These are phyloP conservation scores for Fusarium aywerte DNA, from an alignment of 2,329 filamentous ascomycete species.

Conservation along the genomic window DNA sequence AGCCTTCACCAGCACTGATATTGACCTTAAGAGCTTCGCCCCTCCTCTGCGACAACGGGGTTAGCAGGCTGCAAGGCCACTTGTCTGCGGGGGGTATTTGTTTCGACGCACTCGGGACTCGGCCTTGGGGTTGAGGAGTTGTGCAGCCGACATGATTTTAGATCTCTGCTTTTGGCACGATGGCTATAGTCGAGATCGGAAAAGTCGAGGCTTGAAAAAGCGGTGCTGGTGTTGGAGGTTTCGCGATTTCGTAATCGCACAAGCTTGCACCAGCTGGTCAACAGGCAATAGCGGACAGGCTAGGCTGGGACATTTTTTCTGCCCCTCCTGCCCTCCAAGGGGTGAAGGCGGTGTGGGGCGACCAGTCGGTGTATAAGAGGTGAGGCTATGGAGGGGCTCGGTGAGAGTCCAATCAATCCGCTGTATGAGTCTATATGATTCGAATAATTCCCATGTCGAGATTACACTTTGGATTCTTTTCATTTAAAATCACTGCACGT, in stretches of 20 bases:
- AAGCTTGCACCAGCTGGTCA: conserved; percentile 47
- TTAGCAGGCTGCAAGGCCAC: conserved; percentile 41
- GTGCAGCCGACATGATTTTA: conserved; percentile 87
- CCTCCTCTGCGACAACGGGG: conserved; percentile 72
- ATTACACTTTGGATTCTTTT: neutral
- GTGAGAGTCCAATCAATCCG: conserved; percentile 39
- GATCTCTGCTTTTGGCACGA: conserved; percentile 32
- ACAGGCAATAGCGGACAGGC: conserved; percentile 45
- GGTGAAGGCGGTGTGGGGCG: conserved; percentile 44
- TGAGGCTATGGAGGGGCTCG: conserved; percentile 28
- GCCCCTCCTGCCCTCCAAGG: conserved; percentile 41
- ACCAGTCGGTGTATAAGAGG: conserved; percentile 41
- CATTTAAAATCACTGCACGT: neutral
- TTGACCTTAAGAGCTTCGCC: conserved; percentile 97
- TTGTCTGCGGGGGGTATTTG: conserved; percentile 37
- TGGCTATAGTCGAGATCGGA: conserved; percentile 39
- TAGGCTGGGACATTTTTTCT: conserved; percentile 52
- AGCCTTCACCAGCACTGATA: conserved; percentile 93
- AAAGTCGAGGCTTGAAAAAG: conserved; percentile 31
- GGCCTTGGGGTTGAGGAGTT: conserved; percentile 98
- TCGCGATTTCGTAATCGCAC: conserved; percentile 48
- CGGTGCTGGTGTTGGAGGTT: conserved; percentile 39
- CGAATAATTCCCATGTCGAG: neutral
- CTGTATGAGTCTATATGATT: neutral
- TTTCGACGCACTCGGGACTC: conserved; percentile 83